Percentiles rank a stretch among this genome's conserved stretches.
Conservation (phyloP, 2,329 filamentous ascomycete species). For the Neopestalotiopsis sp. region DNA sequence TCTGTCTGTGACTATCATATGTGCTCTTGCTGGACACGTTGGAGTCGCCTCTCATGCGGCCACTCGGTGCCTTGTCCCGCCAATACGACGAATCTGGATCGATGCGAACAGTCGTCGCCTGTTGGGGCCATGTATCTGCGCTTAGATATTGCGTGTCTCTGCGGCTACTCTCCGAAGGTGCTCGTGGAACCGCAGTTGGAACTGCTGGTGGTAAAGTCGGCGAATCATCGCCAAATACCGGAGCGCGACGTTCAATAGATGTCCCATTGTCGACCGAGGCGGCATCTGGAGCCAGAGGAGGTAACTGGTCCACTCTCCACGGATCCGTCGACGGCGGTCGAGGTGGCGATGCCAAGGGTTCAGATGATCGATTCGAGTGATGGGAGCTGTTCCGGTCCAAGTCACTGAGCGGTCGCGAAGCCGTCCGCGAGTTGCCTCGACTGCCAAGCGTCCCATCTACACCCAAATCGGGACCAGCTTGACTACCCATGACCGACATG, state of each 20-base stretch:
- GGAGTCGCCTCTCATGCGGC: slow-evolving; percentile 10
- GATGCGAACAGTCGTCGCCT: neutral
- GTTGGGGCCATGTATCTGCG: neutral
- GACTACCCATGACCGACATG: slow-evolving; percentile 26
- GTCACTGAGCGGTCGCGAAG: slow-evolving; percentile 21
- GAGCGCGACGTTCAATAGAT: slow-evolving; percentile 28
- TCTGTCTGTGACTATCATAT: slow-evolving; percentile 4
- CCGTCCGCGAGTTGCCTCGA: slow-evolving; percentile 19
- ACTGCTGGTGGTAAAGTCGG: slow-evolving; percentile 31
- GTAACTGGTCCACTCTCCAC: slow-evolving; percentile 44
- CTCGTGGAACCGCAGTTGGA: neutral
- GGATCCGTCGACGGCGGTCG: slow-evolving; percentile 47
- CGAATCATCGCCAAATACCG: slow-evolving; percentile 30
- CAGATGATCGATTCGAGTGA: slow-evolving; percentile 29
- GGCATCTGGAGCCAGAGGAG: slow-evolving; percentile 25
- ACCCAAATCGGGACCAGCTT: slow-evolving; percentile 31
- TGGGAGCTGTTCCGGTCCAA: slow-evolving; percentile 30
- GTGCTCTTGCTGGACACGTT: neutral
- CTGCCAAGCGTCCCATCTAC: slow-evolving; percentile 19
- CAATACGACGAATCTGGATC: slow-evolving; percentile 7
- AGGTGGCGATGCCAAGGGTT: slow-evolving; percentile 33
- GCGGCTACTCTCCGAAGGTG: slow-evolving; percentile 19
- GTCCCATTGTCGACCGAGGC: slow-evolving; percentile 24
- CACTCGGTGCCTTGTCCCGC: slow-evolving; percentile 3
- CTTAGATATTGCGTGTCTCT: neutral